phyloP scores from a whole-genome alignment of 495 filamentous ascomycete genomes.

The Chaetomium cochliodes region DNA sequence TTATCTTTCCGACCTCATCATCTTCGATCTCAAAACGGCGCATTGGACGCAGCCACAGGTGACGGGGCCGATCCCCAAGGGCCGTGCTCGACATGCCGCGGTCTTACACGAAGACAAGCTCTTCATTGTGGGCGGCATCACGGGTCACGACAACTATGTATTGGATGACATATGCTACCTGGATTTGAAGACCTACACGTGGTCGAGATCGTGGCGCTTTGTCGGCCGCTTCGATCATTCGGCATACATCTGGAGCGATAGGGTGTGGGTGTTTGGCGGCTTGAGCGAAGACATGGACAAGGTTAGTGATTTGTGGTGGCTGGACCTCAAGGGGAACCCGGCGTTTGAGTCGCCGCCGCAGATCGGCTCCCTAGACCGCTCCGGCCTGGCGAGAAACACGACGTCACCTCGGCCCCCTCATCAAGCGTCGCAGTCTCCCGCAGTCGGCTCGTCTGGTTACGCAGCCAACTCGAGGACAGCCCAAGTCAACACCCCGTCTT shows the following conservation, averaged over 20 bases:
- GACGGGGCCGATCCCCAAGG: conserved; percentile 76
- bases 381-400: conserved; percentile 34
- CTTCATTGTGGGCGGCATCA: conserved; percentile 88
- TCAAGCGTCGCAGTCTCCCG: conserved; percentile 39
- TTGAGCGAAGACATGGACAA: conserved; percentile 94
- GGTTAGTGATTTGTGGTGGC: conserved; percentile 91
- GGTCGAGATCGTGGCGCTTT: conserved; percentile 95
- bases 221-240: conserved; percentile 91
- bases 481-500: conserved; percentile 70
- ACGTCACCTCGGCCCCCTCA: conserved; percentile 48
- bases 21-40: conserved; percentile 89
- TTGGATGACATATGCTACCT: conserved; percentile 94
- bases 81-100: conserved; percentile 87
- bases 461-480: conserved; percentile 86
- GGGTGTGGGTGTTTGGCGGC: conserved; percentile 97
- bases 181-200: conserved; percentile 95
- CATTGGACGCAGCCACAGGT: conserved; percentile 92
- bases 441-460: conserved; percentile 68
- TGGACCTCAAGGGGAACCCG: conserved; percentile 86
- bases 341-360: conserved; percentile 72
- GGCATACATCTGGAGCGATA: conserved; percentile 81
- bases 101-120: conserved; percentile 95
- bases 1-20: conserved; percentile 91
- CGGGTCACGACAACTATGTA: conserved; percentile 80
- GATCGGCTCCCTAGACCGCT: conserved; percentile 62